Conservation (phyloP, 1,139 yeast genomes). For the Protomyces inundatus region DNA sequence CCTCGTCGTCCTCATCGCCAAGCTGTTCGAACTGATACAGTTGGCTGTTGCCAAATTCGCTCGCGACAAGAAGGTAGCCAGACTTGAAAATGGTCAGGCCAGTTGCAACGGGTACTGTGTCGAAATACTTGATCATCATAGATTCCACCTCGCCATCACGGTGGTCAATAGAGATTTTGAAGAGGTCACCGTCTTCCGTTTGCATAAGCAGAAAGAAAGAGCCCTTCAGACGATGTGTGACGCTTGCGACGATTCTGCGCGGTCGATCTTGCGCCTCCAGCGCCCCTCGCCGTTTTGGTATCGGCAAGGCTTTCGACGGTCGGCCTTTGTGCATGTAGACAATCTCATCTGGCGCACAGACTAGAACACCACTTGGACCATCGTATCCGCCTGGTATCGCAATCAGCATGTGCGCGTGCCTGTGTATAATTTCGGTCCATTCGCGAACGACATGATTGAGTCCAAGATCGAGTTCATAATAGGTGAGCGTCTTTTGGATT, state of each 20-base stretch:
- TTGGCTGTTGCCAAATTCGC: slow-evolving; percentile 56
- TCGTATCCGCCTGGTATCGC: slow-evolving; percentile 50
- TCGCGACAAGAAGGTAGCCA: slow-evolving; percentile 69
- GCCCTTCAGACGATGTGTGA: slow-evolving; percentile 58
- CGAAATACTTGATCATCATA: slow-evolving; percentile 60
- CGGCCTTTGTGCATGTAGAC: slow-evolving; percentile 44
- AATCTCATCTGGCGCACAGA: slow-evolving; percentile 48
- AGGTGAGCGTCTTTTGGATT: slow-evolving; percentile 44
- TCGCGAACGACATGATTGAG: slow-evolving; percentile 64
- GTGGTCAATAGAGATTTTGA: slow-evolving; percentile 55
- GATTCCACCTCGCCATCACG: slow-evolving; percentile 42
- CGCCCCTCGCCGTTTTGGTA: slow-evolving; percentile 47
- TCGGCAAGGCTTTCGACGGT: slow-evolving; percentile 44
- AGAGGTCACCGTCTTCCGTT: slow-evolving; percentile 67
- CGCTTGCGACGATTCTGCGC: slow-evolving; percentile 50
- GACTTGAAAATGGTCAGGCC: slow-evolving; percentile 59
- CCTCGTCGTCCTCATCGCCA: slow-evolving; percentile 52
- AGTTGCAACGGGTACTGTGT: slow-evolving; percentile 59
- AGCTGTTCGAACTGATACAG: slow-evolving; percentile 73
- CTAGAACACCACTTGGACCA: slow-evolving; percentile 59
- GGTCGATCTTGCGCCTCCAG: slow-evolving; percentile 36
- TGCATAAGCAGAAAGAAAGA: slow-evolving; percentile 71
- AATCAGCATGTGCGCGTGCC: slow-evolving; percentile 45
- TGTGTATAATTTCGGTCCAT: slow-evolving; percentile 44
- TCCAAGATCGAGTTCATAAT: slow-evolving; percentile 81